Conservation (phyloP, 441 rosid species). For the Brassica balearica region DNA sequence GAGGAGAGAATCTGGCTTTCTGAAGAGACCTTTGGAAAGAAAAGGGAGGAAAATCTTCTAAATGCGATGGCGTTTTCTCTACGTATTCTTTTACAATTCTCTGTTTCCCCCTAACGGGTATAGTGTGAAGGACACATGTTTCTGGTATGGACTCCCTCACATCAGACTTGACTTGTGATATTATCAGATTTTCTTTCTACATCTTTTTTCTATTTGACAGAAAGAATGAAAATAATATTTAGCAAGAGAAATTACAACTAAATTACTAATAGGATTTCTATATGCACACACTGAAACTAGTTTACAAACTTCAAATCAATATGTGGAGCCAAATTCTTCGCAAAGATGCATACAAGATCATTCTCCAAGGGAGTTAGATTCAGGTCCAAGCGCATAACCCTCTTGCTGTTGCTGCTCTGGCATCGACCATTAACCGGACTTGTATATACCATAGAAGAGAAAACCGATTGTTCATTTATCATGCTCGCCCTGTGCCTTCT, state of each 20-base stretch:
- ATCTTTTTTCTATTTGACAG: background rate
- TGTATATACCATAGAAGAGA: slow-evolving; percentile 8
- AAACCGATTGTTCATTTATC: background rate
- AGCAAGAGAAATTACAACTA: background rate
- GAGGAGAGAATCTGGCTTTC: slow-evolving; percentile 32
- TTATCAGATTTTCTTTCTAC: slow-evolving; percentile 32
- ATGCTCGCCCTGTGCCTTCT: slow-evolving; percentile 56
- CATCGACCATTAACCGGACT: slow-evolving; percentile 50
- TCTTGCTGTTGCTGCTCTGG: slow-evolving; percentile 49
- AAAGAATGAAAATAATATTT: slow-evolving; percentile 21
- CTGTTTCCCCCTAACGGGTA: slow-evolving; percentile 26
- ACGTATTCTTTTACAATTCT: slow-evolving; percentile 21
- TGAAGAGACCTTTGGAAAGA: slow-evolving; percentile 21
- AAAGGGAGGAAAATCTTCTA: slow-evolving; percentile 9
- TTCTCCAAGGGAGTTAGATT: slow-evolving; percentile 80
- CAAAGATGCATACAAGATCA: slow-evolving; percentile 56
- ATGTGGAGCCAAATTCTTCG: slow-evolving; percentile 53
- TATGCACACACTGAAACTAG: background rate
- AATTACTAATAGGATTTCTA: background rate
- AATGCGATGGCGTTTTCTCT: slow-evolving; percentile 34
- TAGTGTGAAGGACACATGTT: slow-evolving; percentile 25
- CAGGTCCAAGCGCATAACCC: slow-evolving; percentile 58
- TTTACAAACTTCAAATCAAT: slow-evolving; percentile 40
- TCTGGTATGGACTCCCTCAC: slow-evolving; percentile 36
- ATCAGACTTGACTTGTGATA: slow-evolving; percentile 22